phyloP scores from a whole-genome alignment of 305 asterid genomes.

The Coffea humblotiana region DNA sequence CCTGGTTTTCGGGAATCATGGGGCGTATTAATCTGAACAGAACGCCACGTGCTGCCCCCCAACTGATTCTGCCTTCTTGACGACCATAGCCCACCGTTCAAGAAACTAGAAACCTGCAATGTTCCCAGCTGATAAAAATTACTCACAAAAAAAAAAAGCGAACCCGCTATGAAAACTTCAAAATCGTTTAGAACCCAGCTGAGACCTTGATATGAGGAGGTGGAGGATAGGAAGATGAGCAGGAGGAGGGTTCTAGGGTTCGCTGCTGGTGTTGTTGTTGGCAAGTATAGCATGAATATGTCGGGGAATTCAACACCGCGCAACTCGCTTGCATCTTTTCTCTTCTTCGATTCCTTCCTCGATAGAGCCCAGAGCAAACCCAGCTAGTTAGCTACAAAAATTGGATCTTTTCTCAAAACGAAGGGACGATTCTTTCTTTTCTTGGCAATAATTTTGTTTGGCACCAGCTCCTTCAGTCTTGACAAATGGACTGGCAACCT shows the following conservation, averaged over 20 bases:
- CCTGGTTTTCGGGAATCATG: constrained; percentile 19
- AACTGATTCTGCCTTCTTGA: constrained; percentile 37
- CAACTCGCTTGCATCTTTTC: constrained; percentile 37
- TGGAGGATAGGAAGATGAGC: constrained; percentile 38
- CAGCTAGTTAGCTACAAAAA: neutral
- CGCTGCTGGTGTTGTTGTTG: constrained; percentile 26
- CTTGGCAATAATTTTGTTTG: no score
- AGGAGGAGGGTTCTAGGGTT: constrained; percentile 50
- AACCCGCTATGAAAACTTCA: neutral
- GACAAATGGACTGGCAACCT: neutral
- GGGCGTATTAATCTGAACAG: constrained; percentile 7
- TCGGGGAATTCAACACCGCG: constrained; percentile 53
- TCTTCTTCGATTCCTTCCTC: neutral
- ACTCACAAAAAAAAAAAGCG: neutral
- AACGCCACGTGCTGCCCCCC: constrained; percentile 23
- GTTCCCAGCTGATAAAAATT: constrained; percentile 10
- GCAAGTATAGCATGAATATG: constrained; percentile 30
- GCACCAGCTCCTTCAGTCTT: neutral
- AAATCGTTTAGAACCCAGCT: neutral
- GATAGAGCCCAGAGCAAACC: neutral
- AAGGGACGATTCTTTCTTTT: neutral
- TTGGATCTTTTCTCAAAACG: neutral
- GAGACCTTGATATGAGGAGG: constrained; percentile 42
- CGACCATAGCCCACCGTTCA: constrained; percentile 37
- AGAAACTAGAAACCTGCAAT: constrained; percentile 52